Percentiles rank a stretch among this genome's conserved stretches.
These are phyloP conservation scores for Urtica urens DNA, from an alignment of 306 rosid genomes.

Conservation along the genomic window DNA sequence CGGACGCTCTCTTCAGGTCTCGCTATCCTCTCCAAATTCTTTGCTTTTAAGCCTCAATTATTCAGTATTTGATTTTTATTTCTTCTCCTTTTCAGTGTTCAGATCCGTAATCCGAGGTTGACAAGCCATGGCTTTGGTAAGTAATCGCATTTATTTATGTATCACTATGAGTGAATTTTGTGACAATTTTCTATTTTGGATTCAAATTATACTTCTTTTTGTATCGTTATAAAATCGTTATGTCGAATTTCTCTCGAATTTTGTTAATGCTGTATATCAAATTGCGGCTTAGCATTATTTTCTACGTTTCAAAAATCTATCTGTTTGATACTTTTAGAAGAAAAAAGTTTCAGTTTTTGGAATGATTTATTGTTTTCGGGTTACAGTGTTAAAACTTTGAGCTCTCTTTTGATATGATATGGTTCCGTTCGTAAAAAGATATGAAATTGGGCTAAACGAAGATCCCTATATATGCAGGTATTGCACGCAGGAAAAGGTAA, in stretches of 20 bases:
- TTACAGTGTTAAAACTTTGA: too few species aligned
- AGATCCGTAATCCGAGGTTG: conserved; percentile 39
- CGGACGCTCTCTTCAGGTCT: conserved; percentile 16
- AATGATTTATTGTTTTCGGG: too few species aligned
- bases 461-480: conserved; percentile 29
- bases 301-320: too few species aligned
- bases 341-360: neutral
- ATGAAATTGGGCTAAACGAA: neutral
- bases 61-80: conserved; percentile 4
- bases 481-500: conserved; percentile 35
- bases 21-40: neutral
- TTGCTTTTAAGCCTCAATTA: neutral
- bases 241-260: too few species aligned
- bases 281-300: neutral
- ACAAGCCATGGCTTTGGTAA: conserved; percentile 75
- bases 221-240: too few species aligned
- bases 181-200: neutral
- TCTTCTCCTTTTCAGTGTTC: too few species aligned
- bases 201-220: neutral
- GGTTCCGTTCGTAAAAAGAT: neutral
- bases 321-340: neutral
- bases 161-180: neutral
- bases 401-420: neutral
- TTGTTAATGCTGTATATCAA: neutral
- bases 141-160: conserved; percentile 11